Conservation (phyloP, 1,284 basidiomycete genomes). For the Vanrija pseudolonga region DNA sequence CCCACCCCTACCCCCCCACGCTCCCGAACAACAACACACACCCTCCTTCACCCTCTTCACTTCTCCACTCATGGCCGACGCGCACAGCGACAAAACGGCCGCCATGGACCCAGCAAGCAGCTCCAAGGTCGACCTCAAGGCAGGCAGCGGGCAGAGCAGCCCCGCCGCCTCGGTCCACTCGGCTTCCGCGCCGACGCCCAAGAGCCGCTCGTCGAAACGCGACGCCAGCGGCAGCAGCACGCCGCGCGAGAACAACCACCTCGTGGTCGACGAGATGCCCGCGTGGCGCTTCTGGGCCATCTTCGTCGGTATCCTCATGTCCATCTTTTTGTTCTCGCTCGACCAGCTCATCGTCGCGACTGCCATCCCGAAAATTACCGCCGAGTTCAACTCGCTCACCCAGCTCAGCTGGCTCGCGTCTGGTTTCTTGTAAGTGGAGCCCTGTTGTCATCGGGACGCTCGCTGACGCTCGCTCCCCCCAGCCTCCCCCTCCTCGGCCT, state of each 20-base stretch:
- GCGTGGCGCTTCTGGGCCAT: constrained; percentile 36
- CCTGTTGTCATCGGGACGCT: neutral
- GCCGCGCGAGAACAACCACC: neutral
- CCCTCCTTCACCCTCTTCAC: no score
- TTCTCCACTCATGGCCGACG: no score
- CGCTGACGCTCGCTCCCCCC: neutral
- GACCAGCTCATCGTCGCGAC: constrained; percentile 52
- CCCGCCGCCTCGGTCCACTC: no score
- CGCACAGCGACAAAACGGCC: no score
- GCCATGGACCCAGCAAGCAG: no score
- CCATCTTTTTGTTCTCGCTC: constrained; percentile 45
- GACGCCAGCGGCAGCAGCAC: no score
- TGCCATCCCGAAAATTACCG: constrained; percentile 47
- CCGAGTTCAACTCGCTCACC: constrained; percentile 49
- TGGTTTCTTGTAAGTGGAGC: constrained; percentile 36
- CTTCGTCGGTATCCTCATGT: constrained; percentile 34
- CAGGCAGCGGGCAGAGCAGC: no score
- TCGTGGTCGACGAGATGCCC: neutral
- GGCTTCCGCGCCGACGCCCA: no score
- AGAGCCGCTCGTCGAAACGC: no score
- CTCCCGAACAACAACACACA: no score
- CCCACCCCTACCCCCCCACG: no score
- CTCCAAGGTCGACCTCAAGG: no score
- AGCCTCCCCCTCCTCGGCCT: constrained; percentile 48
- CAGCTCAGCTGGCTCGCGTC: constrained; percentile 49